Evolutionary conservation across 2,329 filamentous ascomycete species (phyloP).

Genomic region (Chaetomium globosum): DNA sequence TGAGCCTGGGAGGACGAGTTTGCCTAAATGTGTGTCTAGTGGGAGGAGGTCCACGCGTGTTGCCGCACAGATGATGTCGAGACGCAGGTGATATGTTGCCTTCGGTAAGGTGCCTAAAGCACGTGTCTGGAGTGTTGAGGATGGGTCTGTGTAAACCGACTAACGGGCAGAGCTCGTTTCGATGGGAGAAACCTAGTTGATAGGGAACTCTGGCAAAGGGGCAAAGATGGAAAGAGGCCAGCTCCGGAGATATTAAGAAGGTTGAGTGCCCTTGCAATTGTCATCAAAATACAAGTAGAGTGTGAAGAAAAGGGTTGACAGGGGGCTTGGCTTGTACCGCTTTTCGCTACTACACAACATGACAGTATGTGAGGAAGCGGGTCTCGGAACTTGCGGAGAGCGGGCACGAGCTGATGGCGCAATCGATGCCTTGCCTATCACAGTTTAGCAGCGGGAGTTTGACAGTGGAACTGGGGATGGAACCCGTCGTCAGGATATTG

Average conservation of each 20-base stretch:
- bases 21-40: background rate
- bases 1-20: background rate
- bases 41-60: background rate
- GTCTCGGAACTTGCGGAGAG: constrained; percentile 28
- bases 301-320: constrained; percentile 2
- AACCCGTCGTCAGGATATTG: constrained; percentile 2
- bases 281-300: background rate
- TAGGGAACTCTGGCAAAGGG: background rate
- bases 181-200: background rate
- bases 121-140: too few species aligned
- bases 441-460: constrained; percentile 28
- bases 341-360: constrained; percentile 3
- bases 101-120: background rate
- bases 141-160: background rate
- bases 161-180: background rate
- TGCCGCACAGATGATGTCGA: background rate
- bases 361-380: constrained; percentile 24
- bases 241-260: constrained; percentile 12
- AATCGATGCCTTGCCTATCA: constrained; percentile 35
- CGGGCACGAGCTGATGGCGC: constrained; percentile 34
- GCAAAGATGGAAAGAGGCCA: constrained; percentile 2
- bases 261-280: background rate
- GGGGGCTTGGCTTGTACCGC: background rate
- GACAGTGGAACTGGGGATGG: constrained; percentile 21
- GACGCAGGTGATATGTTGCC: background rate